These are phyloP conservation scores for Volvox carteri DNA, from an alignment of 163 green algal genomes.

Conservation along the genomic window DNA sequence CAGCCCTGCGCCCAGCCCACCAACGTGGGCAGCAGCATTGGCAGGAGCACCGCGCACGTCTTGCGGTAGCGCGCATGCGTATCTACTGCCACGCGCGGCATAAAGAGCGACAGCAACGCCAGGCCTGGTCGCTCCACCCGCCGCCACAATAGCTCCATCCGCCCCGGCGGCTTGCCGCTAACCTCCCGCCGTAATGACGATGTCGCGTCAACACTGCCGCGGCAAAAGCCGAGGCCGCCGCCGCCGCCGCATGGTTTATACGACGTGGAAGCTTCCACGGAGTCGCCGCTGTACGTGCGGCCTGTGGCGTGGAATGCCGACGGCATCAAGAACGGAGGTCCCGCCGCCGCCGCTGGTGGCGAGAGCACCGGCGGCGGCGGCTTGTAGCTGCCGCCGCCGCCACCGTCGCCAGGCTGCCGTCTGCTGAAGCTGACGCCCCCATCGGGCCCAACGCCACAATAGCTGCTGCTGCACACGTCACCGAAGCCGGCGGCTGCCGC, in stretches of 20 bases:
- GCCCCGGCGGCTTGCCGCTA: slow-evolving; percentile 33
- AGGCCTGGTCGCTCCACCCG: slow-evolving; percentile 32
- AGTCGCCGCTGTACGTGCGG: not conserved
- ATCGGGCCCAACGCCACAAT: not conserved
- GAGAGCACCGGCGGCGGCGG: not conserved
- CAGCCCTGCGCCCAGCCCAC: slow-evolving; percentile 13
- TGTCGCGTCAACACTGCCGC: not conserved
- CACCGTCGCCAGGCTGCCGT: not conserved
- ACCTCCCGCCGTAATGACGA: not conserved
- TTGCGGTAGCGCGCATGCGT: slow-evolving; percentile 49
- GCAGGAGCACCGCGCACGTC: slow-evolving; percentile 56
- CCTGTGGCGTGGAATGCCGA: not conserved
- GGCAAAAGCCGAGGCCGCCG: slow-evolving; percentile 9
- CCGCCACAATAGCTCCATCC: slow-evolving; percentile 37
- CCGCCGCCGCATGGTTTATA: not conserved
- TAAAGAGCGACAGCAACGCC: slow-evolving; percentile 53
- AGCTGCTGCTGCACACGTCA: not conserved
- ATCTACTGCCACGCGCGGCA: slow-evolving; percentile 39
- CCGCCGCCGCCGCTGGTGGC: not conserved
- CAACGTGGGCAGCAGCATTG: slow-evolving; percentile 47
- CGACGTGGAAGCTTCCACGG: not conserved
- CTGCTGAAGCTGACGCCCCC: not conserved
- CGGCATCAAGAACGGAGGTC: too few relatives aligned
- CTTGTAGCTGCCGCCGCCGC: not conserved
- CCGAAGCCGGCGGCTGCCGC: too few relatives aligned